Base-by-base conservation (phyloP, 192 early-diverging fungal genomes). In the Rhizoclosmatium sp. region DNA sequence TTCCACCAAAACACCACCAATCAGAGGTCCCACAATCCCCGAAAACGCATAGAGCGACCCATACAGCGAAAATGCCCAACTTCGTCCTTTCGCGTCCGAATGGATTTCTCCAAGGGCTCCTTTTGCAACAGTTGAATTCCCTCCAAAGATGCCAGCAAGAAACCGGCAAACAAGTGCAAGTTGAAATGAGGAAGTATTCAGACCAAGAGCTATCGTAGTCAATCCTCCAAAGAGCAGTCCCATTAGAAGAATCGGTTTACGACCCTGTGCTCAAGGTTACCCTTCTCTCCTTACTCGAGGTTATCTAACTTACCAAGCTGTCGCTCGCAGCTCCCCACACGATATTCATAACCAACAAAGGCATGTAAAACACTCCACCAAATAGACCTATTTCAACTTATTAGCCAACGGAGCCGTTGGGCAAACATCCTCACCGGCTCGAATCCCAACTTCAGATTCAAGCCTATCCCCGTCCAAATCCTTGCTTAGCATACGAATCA, bases 11-110 rank as follows among this genome's bases (percentile, higher is more conserved):
- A 80, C 0, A 1, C 78, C 78, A 4, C 78, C 78, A 64, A 80
- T 71, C 59, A 80, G 40, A 48, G 78, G 78, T 65, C 78, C 78
- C 5, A 64, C 4, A 31, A 80, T 73, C 19, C 78, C 78, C 46
- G 67, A 39, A 16, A 72, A 16, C 3, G 78, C 88, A 81, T 85
- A 87, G 42, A 86, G 62, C 21, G 67, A 58, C 7, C 85, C 85
- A 66, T 89, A 89, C 71, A 80, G 78, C 3, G 85, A 79, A 74
- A 80, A 87, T 47, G 79, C 88, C 83, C 82, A 87, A 21, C 83
- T 70, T 40, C 84, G 48, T 5, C 75, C 77, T 2, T 21, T 69
- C 9, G 81, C 81, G 42, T 80, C 78, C 4, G 3, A 1, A 49
- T 73, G 74, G 42, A 89, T 62, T 44, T 87, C 84, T 9, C 88